Evolutionary conservation across 176 grass and related monocot genomes (phyloP).

Genomic region (Bothriochloa decipiens): DNA sequence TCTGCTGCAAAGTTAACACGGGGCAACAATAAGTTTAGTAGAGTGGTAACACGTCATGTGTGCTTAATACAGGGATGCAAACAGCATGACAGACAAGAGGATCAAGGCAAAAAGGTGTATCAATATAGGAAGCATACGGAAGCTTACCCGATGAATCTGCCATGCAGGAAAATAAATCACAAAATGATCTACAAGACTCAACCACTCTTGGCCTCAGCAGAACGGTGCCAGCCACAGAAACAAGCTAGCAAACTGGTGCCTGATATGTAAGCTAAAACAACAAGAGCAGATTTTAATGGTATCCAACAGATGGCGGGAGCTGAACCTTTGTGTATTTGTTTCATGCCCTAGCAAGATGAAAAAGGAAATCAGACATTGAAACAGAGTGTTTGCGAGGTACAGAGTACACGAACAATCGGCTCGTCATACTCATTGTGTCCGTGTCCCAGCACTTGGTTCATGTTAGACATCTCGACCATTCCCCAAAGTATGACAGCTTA

Average conservation of each 20-base stretch:
- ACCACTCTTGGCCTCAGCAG: background rate
- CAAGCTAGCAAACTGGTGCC: too few species aligned
- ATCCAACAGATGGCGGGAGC: background rate
- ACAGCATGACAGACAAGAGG: too few species aligned
- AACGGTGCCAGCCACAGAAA: background rate
- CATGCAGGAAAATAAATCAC: background rate
- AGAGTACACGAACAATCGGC: background rate
- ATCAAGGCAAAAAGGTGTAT: background rate
- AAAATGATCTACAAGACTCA: background rate
- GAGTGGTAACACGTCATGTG: too few species aligned
- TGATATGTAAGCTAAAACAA: background rate
- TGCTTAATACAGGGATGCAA: too few species aligned
- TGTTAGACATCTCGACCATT: background rate
- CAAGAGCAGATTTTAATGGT: background rate
- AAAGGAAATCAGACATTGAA: background rate
- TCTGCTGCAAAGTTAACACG: slow-evolving; percentile 7
- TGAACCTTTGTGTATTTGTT: background rate
- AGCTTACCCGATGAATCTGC: background rate
- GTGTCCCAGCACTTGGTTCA: background rate
- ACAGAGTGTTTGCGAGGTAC: background rate
- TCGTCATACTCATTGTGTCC: background rate
- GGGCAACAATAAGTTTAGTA: too few species aligned
- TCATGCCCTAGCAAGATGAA: background rate
- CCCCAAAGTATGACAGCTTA: background rate
- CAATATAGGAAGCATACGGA: background rate